These are phyloP conservation scores for Platanus orientalis DNA, from an alignment of 164 flowering plant genomes.

Conservation along the genomic window DNA sequence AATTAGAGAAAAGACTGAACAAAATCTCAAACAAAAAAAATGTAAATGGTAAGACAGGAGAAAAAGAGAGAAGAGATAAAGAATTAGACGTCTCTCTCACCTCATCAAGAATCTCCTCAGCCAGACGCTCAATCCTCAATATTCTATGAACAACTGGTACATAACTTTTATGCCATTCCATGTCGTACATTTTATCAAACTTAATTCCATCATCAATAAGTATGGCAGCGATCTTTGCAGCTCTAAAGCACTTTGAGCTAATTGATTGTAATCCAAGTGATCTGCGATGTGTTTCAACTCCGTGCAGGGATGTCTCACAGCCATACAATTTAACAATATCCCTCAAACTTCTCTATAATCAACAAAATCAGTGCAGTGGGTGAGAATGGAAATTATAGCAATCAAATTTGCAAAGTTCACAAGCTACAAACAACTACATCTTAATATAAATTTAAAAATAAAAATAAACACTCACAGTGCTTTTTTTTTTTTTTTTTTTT, in stretches of 20 bases:
- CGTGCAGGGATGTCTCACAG: conserved; percentile 49
- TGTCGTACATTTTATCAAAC: conserved; percentile 58
- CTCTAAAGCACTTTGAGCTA: conserved; percentile 53
- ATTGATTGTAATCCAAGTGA: conserved; percentile 49
- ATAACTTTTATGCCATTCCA: conserved; percentile 62
- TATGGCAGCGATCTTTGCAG: conserved; percentile 58
- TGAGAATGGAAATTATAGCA: background rate
- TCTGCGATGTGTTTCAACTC: conserved; percentile 51
- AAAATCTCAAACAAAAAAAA: background rate
- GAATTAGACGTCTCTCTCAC: too few relatives aligned
- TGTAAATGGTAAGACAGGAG: background rate
- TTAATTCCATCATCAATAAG: conserved; percentile 85
- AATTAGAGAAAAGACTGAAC: background rate
- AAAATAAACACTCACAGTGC: too few relatives aligned
- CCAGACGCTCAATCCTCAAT: conserved; percentile 68
- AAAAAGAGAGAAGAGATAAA: background rate
- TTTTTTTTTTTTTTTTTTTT: too few relatives aligned
- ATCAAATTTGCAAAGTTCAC: background rate
- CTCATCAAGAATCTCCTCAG: conserved; percentile 72
- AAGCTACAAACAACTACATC: too few relatives aligned
- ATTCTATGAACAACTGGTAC: conserved; percentile 64
- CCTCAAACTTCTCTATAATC: conserved; percentile 68
- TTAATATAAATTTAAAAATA: too few relatives aligned
- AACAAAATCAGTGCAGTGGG: background rate
- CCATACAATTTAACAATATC: conserved; percentile 80